Evolutionary conservation across 768 basidiomycete species (phyloP), one percentile per base, ranked within the genome.

Genomic region (Solioccasus polychromus): DNA sequence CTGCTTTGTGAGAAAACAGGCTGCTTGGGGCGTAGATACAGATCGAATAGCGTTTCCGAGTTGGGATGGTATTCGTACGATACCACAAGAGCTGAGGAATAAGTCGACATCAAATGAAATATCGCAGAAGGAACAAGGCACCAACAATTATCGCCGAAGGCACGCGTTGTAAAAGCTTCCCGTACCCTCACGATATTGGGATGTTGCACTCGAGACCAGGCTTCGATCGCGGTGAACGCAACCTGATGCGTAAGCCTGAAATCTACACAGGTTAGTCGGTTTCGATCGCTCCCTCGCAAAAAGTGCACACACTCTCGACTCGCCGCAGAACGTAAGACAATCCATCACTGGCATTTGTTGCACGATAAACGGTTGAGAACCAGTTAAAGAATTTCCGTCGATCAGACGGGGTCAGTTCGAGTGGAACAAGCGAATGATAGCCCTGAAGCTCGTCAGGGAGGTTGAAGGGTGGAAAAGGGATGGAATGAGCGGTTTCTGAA

Each of bases 121-220:
- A 47, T 31, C 28, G 36, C 50, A 20, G 22, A 32, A 8, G 35
- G 41, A 46, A 39, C 12, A 22, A 52, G 35, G 37, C 23, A 48
- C 85, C 40, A 58, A 95, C 94, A 98, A 55, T 84, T 85, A 62
- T 98, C 96, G 44, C 83, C 82, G 65, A 99, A 99, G 1, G 88
- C 81, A 23, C 85, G 78, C 0, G 95, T 95, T 0, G 96, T 98
- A 70, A 99, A 97, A 1, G 95, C 96, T 63, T 98, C 96, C 39
- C 80, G 77, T 18, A 98, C 71, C 8, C 79, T 66, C 14, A 95
- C 81, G 48, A 99, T 84, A 51, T 79, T 84, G 1, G 96, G 93
- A 68, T 98, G 95, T 15, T 73, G 77, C 45, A 98, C 72, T 35
- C 78, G 74, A 1, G 82, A 80, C 96, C 96, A 99, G 14, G 80